Percentiles rank a stretch among this genome's conserved stretches.
Conservation (phyloP, 371 early-diverging fungal species). For the Circinella umbellata region DNA sequence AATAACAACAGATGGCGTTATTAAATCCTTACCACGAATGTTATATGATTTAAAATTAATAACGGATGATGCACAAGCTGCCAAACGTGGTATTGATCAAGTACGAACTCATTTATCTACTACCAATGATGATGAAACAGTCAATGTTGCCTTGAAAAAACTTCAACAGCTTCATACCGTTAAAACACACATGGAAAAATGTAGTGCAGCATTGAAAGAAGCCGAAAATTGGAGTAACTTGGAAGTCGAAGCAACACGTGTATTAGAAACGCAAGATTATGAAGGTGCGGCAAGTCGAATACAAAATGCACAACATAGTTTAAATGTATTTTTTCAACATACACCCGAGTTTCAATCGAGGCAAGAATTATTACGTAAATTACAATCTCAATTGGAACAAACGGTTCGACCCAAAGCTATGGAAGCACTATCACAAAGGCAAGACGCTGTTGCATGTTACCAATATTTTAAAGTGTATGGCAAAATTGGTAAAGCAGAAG, state of each 20-base stretch:
- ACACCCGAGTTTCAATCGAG: slow-evolving; percentile 72
- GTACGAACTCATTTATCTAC: slow-evolving; percentile 50
- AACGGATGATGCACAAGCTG: slow-evolving; percentile 56
- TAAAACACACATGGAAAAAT: slow-evolving; percentile 72
- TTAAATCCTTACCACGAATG: slow-evolving; percentile 65
- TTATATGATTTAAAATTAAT: slow-evolving; percentile 70
- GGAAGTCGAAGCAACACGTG: slow-evolving; percentile 66
- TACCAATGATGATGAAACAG: slow-evolving; percentile 18
- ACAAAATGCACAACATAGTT: slow-evolving; percentile 68
- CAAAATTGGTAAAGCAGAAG: slow-evolving; percentile 60
- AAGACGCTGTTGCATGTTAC: slow-evolving; percentile 59
- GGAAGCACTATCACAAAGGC: slow-evolving; percentile 50
- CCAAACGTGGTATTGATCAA: slow-evolving; percentile 52
- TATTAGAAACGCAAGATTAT: slow-evolving; percentile 65
- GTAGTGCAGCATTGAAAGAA: slow-evolving; percentile 59
- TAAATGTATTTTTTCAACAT: slow-evolving; percentile 63
- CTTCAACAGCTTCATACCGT: slow-evolving; percentile 71
- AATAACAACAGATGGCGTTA: slow-evolving; percentile 49
- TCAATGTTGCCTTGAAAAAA: slow-evolving; percentile 58
- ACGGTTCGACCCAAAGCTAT: slow-evolving; percentile 53
- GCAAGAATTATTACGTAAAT: slow-evolving; percentile 47
- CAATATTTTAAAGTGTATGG: slow-evolving; percentile 57
- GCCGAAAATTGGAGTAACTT: slow-evolving; percentile 83
- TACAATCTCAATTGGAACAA: slow-evolving; percentile 63
- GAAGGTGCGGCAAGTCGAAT: slow-evolving; percentile 63